These are phyloP conservation scores for Rugosomyces carneus DNA, from an alignment of 1,284 basidiomycete genomes.

Conservation along the genomic window DNA sequence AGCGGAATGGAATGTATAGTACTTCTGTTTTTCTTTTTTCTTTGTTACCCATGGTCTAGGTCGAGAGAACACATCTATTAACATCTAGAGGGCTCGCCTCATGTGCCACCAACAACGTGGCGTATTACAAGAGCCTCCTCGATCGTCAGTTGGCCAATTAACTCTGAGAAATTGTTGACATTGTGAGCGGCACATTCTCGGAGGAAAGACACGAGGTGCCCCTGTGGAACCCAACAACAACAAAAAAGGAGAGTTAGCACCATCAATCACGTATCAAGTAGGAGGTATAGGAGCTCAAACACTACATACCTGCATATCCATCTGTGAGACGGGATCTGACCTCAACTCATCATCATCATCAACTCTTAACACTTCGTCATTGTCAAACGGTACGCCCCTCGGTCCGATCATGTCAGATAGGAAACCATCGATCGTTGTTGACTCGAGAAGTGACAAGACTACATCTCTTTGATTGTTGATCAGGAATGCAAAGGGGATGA, in stretches of 20 bases:
- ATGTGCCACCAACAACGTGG: constrained; percentile 13
- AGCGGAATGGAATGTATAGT: no score
- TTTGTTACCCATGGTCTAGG: no score
- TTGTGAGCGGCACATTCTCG: constrained; percentile 19
- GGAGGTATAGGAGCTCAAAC: constrained; percentile 20
- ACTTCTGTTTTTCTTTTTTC: no score
- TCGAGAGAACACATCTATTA: neutral
- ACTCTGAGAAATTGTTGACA: constrained; percentile 15
- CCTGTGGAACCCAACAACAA: no score
- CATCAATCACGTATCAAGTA: neutral
- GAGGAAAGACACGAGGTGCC: constrained; percentile 55
- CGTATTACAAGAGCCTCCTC: constrained; percentile 18
- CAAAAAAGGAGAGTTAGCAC: constrained; percentile 29
- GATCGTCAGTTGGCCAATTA: constrained; percentile 15
- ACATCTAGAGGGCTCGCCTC: neutral
- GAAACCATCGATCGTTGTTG: constrained; percentile 52
- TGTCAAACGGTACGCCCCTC: constrained; percentile 62
- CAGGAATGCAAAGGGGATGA: constrained; percentile 91
- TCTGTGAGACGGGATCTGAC: constrained; percentile 80
- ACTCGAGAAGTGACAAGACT: constrained; percentile 70
- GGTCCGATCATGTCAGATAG: constrained; percentile 68
- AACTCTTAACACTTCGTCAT: constrained; percentile 62
- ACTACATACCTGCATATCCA: constrained; percentile 83
- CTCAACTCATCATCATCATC: constrained; percentile 83
- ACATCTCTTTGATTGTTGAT: constrained; percentile 79